Evolutionary conservation across 1,284 basidiomycete genomes (phyloP), one percentile per base, ranked within the genome.

Genomic region (Inonotus obliquus): DNA sequence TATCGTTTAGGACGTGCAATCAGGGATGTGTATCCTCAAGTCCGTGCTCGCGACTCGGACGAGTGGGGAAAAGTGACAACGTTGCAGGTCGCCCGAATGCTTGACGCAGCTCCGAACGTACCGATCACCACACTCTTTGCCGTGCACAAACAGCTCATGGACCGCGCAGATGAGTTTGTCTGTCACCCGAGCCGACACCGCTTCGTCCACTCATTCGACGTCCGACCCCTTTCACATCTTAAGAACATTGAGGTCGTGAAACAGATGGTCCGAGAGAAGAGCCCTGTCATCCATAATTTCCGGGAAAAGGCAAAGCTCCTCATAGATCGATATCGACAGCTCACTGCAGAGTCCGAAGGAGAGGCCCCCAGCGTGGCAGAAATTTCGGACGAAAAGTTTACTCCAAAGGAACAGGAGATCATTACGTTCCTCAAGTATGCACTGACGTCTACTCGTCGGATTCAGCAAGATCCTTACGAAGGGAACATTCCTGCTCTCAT

Each of bases 91-190:
- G 80, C 82, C 4, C 66, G 72, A 14, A 67, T 82, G 6, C 65
- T 87, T 13, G 69, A 75, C 4, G 55, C 67, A 2, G 67, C 64
- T n/a, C 63, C 64, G 11, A 69, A 71, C 14, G 70, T 76, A 45
- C 70, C 73, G 17, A 67, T 77, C 52, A 67, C 79, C 56, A 72
- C 75, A 41, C 69, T 81, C 9, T 83, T 91, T 64, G 92, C 89
- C 0, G 79, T 88, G 0, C 94, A 97, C 73, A 81, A 81, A 60
- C 81, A 87, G 63, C 75, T 98, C 65, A 89, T 96, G 84, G 72
- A 76, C 9, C 75, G 82, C 13, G 71, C 85, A 0, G 69, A 81
- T 19, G 75, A 87, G 53, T 98, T 92, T 67, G 70, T 90, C 21
- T 84, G 87, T 0, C 80, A 85, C 57, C 72, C 77, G 23, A 72